These are phyloP conservation scores for Chytriomyces hyalinus DNA, from an alignment of 192 early-diverging fungal genomes.

Conservation along the genomic window DNA sequence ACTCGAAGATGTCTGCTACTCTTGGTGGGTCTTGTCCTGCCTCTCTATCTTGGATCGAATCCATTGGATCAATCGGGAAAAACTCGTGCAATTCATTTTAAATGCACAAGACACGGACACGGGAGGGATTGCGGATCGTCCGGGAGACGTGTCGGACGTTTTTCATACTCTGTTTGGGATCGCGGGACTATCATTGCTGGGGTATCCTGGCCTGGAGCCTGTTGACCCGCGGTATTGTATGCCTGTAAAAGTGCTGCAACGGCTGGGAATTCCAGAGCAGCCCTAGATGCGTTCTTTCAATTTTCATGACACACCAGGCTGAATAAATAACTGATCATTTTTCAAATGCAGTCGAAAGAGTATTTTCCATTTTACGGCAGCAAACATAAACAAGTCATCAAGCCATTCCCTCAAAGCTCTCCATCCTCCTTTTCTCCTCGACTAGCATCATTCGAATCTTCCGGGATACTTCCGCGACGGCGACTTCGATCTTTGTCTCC, in stretches of 20 bases:
- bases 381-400: not conserved
- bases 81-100: slow-evolving; percentile 81
- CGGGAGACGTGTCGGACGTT: slow-evolving; percentile 90
- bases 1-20: slow-evolving; percentile 94
- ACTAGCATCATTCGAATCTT: not conserved
- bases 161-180: slow-evolving; percentile 98
- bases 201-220: slow-evolving; percentile 71
- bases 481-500: too few relatives aligned
- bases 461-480: not conserved
- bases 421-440: slow-evolving; percentile 4
- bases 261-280: slow-evolving; percentile 37
- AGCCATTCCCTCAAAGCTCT: not conserved
- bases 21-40: slow-evolving; percentile 97
- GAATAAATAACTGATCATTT: too few relatives aligned
- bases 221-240: slow-evolving; percentile 94
- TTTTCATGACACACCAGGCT: too few relatives aligned
- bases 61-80: slow-evolving; percentile 85
- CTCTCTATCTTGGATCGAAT: slow-evolving; percentile 77
- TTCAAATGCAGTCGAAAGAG: not conserved
- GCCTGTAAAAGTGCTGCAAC: slow-evolving; percentile 43
- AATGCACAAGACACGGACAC: slow-evolving; percentile 69
- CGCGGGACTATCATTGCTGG: slow-evolving; percentile 80
- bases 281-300: too few relatives aligned
- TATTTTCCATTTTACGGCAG: not conserved
- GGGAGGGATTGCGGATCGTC: slow-evolving; percentile 94